phyloP scores from a whole-genome alignment of 495 filamentous ascomycete species.

The Pyrenula aspistea region DNA sequence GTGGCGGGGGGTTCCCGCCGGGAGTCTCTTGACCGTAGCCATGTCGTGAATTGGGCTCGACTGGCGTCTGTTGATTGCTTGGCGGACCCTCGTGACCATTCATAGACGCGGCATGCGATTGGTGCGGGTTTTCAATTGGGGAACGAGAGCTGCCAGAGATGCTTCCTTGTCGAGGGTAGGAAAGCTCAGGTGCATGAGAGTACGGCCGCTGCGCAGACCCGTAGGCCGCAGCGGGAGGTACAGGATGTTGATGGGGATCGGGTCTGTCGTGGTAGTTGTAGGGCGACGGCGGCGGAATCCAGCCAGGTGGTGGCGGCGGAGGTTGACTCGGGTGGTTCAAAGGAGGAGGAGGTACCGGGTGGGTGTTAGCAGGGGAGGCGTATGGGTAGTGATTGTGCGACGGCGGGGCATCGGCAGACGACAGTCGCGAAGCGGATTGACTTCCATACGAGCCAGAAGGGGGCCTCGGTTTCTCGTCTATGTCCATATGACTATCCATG shows the following conservation, averaged over 20 bases:
- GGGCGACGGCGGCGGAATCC: not conserved
- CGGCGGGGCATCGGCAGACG: not conserved
- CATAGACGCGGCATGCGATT: not conserved
- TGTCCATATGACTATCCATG: not conserved
- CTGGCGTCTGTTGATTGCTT: not conserved
- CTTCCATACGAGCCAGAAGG: not conserved
- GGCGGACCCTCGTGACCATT: not conserved
- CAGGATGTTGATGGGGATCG: not conserved
- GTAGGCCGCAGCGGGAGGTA: not conserved
- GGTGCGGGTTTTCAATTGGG: not conserved
- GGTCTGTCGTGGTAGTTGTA: not conserved
- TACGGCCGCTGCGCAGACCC: not conserved
- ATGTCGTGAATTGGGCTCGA: not conserved
- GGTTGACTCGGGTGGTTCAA: not conserved
- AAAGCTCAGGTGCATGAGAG: not conserved
- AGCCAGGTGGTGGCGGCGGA: not conserved
- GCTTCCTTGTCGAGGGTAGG: not conserved
- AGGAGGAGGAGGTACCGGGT: not conserved
- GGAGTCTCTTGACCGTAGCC: not conserved
- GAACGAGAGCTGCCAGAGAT: not conserved
- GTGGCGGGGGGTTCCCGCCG: not conserved
- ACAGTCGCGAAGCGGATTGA: not conserved
- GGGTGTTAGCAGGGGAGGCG: not conserved
- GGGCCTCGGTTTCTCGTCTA: not conserved
- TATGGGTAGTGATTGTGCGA: not conserved